A percentile compares a stretch with the other conserved stretches of the same genome.
phyloP scores from a whole-genome alignment of 2,329 filamentous ascomycete species.

The Botryosphaeria agaves region DNA sequence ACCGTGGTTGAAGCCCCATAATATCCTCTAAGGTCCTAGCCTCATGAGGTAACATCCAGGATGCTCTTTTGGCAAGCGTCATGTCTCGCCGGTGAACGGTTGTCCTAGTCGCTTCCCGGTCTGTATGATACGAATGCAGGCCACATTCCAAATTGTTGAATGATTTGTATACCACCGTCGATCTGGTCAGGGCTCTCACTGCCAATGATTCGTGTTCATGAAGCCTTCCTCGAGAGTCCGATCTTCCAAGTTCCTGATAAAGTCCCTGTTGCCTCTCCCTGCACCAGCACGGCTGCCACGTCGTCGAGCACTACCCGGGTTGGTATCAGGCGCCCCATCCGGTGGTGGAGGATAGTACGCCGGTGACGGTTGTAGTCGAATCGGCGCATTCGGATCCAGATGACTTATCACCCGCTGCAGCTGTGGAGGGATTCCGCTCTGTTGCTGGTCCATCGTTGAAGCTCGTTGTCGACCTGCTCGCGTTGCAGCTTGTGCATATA shows the following conservation, averaged over 20 bases:
- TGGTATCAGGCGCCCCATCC: conserved; percentile 58
- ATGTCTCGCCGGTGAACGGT: no score
- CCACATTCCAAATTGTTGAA: no score
- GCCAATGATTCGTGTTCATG: no score
- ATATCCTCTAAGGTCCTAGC: no score
- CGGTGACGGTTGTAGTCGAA: conserved; percentile 83
- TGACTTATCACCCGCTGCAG: conserved; percentile 93
- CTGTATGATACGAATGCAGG: no score
- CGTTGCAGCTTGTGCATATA: conserved; percentile 58
- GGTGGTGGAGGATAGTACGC: conserved; percentile 92
- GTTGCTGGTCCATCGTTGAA: conserved; percentile 90
- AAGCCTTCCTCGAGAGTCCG: conserved; percentile 87
- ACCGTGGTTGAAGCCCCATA: no score
- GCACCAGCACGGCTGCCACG: conserved; percentile 48
- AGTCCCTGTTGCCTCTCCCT: conserved; percentile 53
- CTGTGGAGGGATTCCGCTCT: conserved; percentile 66
- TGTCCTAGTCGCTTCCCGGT: no score
- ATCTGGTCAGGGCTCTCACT: no score
- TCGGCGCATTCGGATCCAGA: conserved; percentile 84
- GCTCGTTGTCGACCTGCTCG: conserved; percentile 72
- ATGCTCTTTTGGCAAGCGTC: no score
- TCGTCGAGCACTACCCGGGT: conserved; percentile 47
- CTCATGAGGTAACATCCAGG: no score
- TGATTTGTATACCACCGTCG: no score
- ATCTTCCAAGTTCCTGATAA: conserved; percentile 89